Base-by-base conservation (phyloP, 352 stramenopile genomes). In the Bremia lactucae region DNA sequence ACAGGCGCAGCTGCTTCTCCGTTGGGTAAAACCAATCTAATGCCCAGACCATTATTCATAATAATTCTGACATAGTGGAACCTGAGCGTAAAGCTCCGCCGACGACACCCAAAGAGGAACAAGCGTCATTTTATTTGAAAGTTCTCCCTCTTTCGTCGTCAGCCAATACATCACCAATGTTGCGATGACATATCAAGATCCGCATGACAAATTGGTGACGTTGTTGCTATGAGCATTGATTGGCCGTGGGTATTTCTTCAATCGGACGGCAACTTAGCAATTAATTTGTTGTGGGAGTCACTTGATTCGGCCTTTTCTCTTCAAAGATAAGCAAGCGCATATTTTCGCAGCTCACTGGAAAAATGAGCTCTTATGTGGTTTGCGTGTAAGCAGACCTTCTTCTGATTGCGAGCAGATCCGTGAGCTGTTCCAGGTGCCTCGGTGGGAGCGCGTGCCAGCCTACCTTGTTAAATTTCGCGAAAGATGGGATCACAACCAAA, bases 201-300 rank as follows among this genome's bases (percentile, higher is more conserved):
- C n/a, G n/a, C n/a, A n/a, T n/a, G n/a, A n/a, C n/a, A n/a, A n/a
- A n/a, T 57, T 45, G 15, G 10, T 18, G 45, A 9, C 8, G 19
- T 40, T 43, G 33, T 55, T 26, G 47, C 47, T 1, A 26, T 73
- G 6, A 73, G 63, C 18, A 53, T 68, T 14, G 72, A 91, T 43
- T 91, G 78, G 78, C 78, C 78, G 6, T 91, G 78, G 78, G 59
- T 70, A 8, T 88, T 80, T 36, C 59, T 91, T 33, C 71, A 75
- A 3, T 88, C 75, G 7, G 78, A 91, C 21, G 78, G 72, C 28
- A 91, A 91, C 49, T 49, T 91, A 24, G 78, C 78, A 3, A 91
- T 91, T 75, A 84, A 85, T n/a, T 48, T 81, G 0, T 78, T 88
- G 23, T 91, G 78, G 78, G 63, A 68, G 20, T 80, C 75, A 8